phyloP scores from a whole-genome alignment of 225 moss, liverwort and hornwort genomes.

The Physcomitrium patens region DNA sequence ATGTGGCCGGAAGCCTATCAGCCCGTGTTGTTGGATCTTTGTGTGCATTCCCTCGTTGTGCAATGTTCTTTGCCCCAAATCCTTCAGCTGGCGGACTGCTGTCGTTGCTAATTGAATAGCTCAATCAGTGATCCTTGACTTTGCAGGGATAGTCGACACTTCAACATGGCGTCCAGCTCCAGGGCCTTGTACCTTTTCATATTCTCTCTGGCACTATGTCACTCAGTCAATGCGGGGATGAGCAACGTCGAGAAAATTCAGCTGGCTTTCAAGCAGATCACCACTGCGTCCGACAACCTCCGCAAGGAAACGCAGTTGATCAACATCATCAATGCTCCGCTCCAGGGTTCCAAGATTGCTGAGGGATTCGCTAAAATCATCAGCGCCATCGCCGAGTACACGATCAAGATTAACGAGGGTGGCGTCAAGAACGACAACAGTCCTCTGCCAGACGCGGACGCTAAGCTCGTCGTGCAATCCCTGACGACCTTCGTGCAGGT shows the following conservation, averaged over 20 bases:
- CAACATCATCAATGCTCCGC: not conserved
- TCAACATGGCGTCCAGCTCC: conserved; percentile 28
- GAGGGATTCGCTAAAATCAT: conserved; percentile 32
- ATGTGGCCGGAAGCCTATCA: too few relatives aligned
- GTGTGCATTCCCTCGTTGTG: too few relatives aligned
- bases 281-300: conserved; percentile 21
- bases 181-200: conserved; percentile 26
- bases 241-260: not conserved
- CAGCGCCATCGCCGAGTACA: conserved; percentile 16
- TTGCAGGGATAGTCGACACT: not conserved
- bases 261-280: conserved; percentile 12
- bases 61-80: too few relatives aligned
- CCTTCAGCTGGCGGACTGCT: too few relatives aligned
- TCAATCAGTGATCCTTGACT: not conserved
- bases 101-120: not conserved
- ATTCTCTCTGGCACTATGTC: conserved; percentile 30
- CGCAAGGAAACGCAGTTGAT: not conserved
- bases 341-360: conserved; percentile 2
- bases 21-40: too few relatives aligned
- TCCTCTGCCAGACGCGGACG: conserved; percentile 29
- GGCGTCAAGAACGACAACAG: not conserved
- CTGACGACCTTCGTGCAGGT: conserved; percentile 35
- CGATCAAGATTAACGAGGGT: not conserved
- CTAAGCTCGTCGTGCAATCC: conserved; percentile 32
- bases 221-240: not conserved